Evolutionary conservation across 192 early-diverging fungal species (phyloP), one percentile per base, ranked within the genome.

Genomic region (Funneliformis geosporum): DNA sequence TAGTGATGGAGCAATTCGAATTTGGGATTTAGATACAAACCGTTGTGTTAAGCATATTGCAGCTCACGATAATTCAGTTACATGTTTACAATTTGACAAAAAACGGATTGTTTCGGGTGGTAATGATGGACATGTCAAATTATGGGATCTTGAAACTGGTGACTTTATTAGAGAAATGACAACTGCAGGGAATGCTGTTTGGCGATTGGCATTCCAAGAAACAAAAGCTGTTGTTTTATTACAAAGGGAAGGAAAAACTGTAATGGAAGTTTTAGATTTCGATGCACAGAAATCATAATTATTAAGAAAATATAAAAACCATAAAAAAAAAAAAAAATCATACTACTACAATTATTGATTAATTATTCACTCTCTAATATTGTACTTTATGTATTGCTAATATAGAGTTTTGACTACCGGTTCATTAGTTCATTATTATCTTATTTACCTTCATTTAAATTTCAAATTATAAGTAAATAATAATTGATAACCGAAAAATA

Each of bases 61-160:
- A 83, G 82, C 92, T 73, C 85, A 87, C 81, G 84, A 96, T 84
- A 93, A 87, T 50, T 96, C 97, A 1, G 97, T 99, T 42, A 99
- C 98, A 4, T 97, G 97, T 79, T 93, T 99, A 80, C 96, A 98
- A 83, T 95, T 96, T 83, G 98, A 99, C 79, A 87, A 90, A 64
- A 88, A 92, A 42, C 93, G 96, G 38, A 94, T 98, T 64, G 92
- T 98, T n/a, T 94, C 93, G 4, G 98, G 97, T 28, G 89, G 89
- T 0, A 94, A 94, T 28, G 98, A 98, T 79, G 94, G 93, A 0
- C 94, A 94, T 0, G 90, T 99, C 72, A 99, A 98, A 80, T 82
- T 98, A 39, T 99, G 98, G 98, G 96, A 99, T 81, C 87, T 96
- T 1, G 82, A 88, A 28, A 93, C 94, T 16, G 97, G 97, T 5